Evolutionary conservation across 805 yeast species (phyloP), one percentile per base, ranked within the genome.

Genomic region (Isabelozyma pseudorhagii): DNA sequence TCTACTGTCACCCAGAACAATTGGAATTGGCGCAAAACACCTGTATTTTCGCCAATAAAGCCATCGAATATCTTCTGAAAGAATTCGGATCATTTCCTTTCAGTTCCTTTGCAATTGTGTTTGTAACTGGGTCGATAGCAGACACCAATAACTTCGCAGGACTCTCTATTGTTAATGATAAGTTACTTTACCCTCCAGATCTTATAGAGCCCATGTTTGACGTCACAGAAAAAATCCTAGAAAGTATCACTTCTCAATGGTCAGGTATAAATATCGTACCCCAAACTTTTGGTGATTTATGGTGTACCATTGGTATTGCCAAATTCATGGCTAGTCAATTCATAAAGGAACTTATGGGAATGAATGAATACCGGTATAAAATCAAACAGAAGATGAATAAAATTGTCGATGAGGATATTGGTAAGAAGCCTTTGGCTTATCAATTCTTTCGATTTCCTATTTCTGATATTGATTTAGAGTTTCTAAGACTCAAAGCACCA

Each of bases 1-100:
- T 89, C 0, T 91, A 85, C 60, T 81, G 80, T 38, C 64, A 85
- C 3, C 85, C 91, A 0, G 85, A 84, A 0, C 77, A 74, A 38
- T 78, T 72, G 49, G 74, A 78, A 42, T 67, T 80, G 62, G 84
- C 85, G 10, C 57, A 76, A 21, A 92, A 92, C 60, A 81, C 96
- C 0, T 87, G 96, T 31, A 72, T 88, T 8, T 86, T 91, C 44
- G 72, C 92, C 5, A 83, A 83, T 56, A 83, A 81, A 58, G 96
- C 96, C 0, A 75, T 94, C 59, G 96, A 91, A 51, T 91, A 79
- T 61, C 90, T 83, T 58, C 83, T 90, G 46, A 84, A 87, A 54
- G 97, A 92, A 56, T 94, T 86, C 65, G 97, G 97, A 5, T 88
- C 97, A 0, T 96, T 83, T 54, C 98, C 99, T 0, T 93, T 89